These are phyloP conservation scores for Periconia macrospinosa DNA, from an alignment of 2,329 filamentous ascomycete genomes.

Conservation along the genomic window DNA sequence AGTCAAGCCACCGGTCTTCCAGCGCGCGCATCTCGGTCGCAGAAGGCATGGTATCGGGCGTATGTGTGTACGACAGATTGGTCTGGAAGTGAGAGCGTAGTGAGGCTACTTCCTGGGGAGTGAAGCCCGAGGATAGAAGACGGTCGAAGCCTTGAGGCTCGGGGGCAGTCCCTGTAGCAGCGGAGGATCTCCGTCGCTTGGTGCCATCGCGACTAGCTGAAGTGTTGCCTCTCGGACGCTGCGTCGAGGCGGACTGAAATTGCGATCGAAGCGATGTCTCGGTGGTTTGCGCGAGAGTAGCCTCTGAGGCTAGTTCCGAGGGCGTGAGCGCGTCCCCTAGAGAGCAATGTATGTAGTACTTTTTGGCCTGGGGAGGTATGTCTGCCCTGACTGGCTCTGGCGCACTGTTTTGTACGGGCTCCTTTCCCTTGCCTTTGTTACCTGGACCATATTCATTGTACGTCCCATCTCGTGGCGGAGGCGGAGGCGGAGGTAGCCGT, in stretches of 20 bases:
- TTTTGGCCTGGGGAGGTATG: constrained; percentile 41
- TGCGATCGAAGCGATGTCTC: constrained; percentile 42
- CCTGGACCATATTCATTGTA: constrained; percentile 20
- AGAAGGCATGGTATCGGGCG: constrained; percentile 85
- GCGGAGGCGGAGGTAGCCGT: constrained; percentile 62
- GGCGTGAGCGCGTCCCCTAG: constrained; percentile 73
- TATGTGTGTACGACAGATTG: constrained; percentile 79
- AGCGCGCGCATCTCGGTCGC: constrained; percentile 73
- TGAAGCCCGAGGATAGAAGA: constrained; percentile 79
- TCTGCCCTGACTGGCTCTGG: constrained; percentile 17
- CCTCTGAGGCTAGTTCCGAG: constrained; percentile 71
- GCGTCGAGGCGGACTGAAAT: constrained; percentile 15
- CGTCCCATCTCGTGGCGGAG: constrained; percentile 34
- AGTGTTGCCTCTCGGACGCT: constrained; percentile 18
- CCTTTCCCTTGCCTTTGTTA: constrained; percentile 68
- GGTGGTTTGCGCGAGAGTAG: constrained; percentile 44
- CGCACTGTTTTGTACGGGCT: constrained; percentile 52
- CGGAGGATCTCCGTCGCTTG: constrained; percentile 24
- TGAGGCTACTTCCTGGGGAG: constrained; percentile 76
- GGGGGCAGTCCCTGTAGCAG: constrained; percentile 45
- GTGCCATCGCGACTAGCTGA: constrained; percentile 11
- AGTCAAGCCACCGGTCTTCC: constrained; percentile 90
- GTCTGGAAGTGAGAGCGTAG: constrained; percentile 86
- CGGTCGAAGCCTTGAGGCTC: constrained; percentile 82
- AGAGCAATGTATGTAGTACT: constrained; percentile 93